Conservation (phyloP, 441 rosid species). For the Bocquillonia castaneifolia region DNA sequence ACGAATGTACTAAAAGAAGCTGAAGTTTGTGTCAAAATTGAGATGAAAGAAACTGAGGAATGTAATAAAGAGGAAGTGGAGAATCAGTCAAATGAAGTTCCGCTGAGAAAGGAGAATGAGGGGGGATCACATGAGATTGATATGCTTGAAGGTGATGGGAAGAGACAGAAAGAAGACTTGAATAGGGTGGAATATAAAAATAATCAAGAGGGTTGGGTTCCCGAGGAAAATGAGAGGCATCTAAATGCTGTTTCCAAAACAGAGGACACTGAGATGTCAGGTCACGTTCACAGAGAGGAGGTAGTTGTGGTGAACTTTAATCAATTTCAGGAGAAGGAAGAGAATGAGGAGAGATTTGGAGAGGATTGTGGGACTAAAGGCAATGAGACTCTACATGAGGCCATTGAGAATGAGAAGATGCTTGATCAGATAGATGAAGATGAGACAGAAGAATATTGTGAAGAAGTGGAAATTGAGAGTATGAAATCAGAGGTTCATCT, state of each 20-base stretch:
- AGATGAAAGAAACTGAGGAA: constrained; percentile 22
- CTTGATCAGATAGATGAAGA: constrained; percentile 32
- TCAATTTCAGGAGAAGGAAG: constrained; percentile 31
- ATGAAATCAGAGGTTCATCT: constrained; percentile 31
- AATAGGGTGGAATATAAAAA: constrained; percentile 32
- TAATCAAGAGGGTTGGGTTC: constrained; percentile 27
- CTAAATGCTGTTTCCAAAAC: constrained; percentile 24
- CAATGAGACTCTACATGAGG: constrained; percentile 24
- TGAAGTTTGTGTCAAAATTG: constrained; percentile 20
- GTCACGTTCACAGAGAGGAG: constrained; percentile 23
- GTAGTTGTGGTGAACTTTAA: constrained; percentile 17
- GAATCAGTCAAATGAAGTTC: constrained; percentile 20
- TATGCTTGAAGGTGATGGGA: constrained; percentile 29
- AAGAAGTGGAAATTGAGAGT: constrained; percentile 35
- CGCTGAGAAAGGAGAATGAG: constrained; percentile 19
- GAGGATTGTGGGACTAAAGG: constrained; percentile 37
- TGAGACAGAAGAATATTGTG: constrained; percentile 30
- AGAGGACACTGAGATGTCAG: constrained; percentile 24
- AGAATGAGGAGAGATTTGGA: constrained; percentile 28
- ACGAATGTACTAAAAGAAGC: constrained; percentile 19
- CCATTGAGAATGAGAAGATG: constrained; percentile 36
- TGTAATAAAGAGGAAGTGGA: constrained; percentile 29
- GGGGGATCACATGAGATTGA: constrained; percentile 18
- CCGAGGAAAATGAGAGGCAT: constrained; percentile 35
- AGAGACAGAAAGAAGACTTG: constrained; percentile 37